Conservation (phyloP, 805 yeast genomes). For the Nakazawaea wyomingensis region DNA sequence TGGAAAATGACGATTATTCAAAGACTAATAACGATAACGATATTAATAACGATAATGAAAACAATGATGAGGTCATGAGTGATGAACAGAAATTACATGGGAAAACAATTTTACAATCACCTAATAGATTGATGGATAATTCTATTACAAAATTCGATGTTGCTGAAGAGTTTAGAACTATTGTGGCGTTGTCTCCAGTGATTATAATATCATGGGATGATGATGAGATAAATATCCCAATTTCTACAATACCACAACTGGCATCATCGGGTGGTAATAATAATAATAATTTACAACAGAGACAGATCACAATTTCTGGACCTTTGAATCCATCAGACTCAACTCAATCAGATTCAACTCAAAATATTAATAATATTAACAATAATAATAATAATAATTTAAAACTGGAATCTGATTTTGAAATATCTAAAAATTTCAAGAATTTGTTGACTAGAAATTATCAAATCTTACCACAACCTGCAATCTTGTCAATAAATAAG, state of each 20-base stretch:
- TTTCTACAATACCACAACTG: conserved; percentile 9
- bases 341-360: neutral
- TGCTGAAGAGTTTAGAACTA: conserved; percentile 27
- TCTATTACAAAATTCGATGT: conserved; percentile 15
- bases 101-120: neutral
- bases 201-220: conserved; percentile 24
- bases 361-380: too few relatives aligned
- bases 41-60: too few relatives aligned
- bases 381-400: neutral
- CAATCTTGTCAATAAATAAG: conserved; percentile 25
- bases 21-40: too few relatives aligned
- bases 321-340: neutral
- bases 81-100: too few relatives aligned
- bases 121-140: conserved; percentile 4
- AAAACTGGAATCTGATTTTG: conserved; percentile 11
- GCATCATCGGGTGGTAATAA: too few relatives aligned
- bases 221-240: conserved; percentile 12
- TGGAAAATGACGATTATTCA: too few relatives aligned
- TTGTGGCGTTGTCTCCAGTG: conserved; percentile 27
- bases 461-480: conserved; percentile 30
- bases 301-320: neutral
- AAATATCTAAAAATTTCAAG: conserved; percentile 14
- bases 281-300: too few relatives aligned
- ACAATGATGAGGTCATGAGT: too few relatives aligned
- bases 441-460: conserved; percentile 21